phyloP scores from a whole-genome alignment of 2,329 filamentous ascomycete species.

The Capronia americana region DNA sequence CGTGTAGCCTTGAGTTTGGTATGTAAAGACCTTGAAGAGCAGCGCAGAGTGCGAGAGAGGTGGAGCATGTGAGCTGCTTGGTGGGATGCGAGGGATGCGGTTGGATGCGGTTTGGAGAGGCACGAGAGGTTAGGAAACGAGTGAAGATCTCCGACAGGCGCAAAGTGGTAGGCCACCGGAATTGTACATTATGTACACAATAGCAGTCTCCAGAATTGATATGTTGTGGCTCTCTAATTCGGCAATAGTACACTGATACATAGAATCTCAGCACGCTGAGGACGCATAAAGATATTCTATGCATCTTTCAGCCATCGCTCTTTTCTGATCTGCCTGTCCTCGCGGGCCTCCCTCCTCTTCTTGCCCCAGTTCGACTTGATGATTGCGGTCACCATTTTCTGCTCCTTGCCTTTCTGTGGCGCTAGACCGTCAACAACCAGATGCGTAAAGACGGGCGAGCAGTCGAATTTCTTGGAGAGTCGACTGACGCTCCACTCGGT shows the following conservation, averaged over 20 bases:
- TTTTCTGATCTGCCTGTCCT: conserved; percentile 66
- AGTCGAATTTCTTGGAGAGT: conserved; percentile 68
- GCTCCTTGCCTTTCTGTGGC: conserved; percentile 55
- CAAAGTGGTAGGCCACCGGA: neutral
- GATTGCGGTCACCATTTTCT: conserved; percentile 57
- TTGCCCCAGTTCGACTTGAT: conserved; percentile 67
- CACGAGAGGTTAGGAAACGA: neutral
- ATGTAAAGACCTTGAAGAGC: conserved; percentile 16
- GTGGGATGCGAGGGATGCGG: conserved; percentile 12
- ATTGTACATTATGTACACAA: conserved; percentile 10
- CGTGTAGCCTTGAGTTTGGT: conserved; percentile 7
- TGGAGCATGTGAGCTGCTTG: conserved; percentile 26
- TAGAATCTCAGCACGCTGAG: conserved; percentile 6
- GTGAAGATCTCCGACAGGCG: conserved; percentile 18
- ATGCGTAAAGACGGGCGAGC: conserved; percentile 67
- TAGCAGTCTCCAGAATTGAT: neutral
- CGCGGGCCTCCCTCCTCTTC: conserved; percentile 64
- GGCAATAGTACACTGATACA: conserved; percentile 4
- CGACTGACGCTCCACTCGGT: conserved; percentile 64
- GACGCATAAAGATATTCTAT: conserved; percentile 44
- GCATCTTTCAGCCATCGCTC: conserved; percentile 66
- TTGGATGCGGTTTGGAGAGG: conserved; percentile 20
- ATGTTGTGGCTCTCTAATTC: conserved; percentile 3
- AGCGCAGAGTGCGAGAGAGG: conserved; percentile 17
- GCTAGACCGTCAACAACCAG: conserved; percentile 62